Conservation (phyloP, 805 yeast species). For the Maudiozyma turicensis region DNA sequence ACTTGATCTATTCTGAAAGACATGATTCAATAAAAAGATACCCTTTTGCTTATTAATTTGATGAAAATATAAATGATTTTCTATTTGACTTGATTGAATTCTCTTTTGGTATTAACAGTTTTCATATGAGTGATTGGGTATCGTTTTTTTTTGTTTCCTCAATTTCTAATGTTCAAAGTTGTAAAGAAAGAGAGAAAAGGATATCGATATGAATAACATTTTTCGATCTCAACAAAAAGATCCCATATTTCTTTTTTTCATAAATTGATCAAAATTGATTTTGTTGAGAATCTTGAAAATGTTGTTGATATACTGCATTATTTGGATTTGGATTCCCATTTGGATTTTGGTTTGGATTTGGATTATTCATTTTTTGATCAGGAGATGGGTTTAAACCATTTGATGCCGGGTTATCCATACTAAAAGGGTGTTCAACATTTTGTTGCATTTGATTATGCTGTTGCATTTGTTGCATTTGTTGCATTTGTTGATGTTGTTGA, state of each 20-base stretch:
- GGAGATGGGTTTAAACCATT: not conserved
- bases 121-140: too few species aligned
- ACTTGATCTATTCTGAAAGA: too few species aligned
- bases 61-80: too few species aligned
- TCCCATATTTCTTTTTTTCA: not conserved
- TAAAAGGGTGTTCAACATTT: conserved; percentile 7
- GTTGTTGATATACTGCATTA: conserved; percentile 52
- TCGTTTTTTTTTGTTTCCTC: too few species aligned
- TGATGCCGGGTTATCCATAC: conserved; percentile 15
- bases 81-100: too few species aligned
- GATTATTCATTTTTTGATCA: conserved; percentile 22
- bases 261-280: conserved; percentile 35
- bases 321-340: conserved; percentile 32
- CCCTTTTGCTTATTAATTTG: too few species aligned
- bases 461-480: conserved; percentile 1
- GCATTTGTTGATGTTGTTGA: conserved; percentile 1
- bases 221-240: too few species aligned
- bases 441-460: conserved; percentile 8
- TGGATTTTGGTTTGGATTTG: conserved; percentile 38
- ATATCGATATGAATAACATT: too few species aligned
- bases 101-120: too few species aligned
- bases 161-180: too few species aligned
- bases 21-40: too few species aligned
- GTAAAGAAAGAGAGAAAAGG: too few species aligned
- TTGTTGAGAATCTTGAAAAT: conserved; percentile 47